Percentiles rank a stretch among this genome's conserved stretches.
phyloP scores from a whole-genome alignment of 305 asterid genomes.

The Fraxinus latifolia region DNA sequence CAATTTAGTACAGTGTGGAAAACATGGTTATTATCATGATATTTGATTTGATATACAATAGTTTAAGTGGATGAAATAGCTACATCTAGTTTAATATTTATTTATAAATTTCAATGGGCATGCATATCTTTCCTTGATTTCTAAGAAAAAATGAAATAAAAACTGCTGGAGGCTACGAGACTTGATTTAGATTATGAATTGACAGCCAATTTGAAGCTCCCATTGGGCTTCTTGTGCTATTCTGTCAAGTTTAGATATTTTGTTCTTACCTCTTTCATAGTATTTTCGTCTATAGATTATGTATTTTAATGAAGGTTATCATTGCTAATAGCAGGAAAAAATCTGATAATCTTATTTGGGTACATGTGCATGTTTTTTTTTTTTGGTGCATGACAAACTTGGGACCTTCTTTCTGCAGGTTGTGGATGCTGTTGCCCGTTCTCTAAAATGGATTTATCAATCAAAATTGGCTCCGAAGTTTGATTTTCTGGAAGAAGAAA shows the following conservation, averaged over 20 bases:
- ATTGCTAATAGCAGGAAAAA: neutral
- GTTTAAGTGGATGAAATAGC: neutral
- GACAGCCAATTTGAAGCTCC: neutral
- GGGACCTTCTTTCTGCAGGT: constrained; percentile 52
- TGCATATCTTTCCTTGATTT: neutral
- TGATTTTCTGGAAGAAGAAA: constrained; percentile 63
- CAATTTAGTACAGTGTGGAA: neutral
- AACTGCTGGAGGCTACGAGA: neutral
- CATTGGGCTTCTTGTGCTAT: neutral
- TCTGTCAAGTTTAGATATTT: neutral
- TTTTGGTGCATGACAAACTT: constrained; percentile 3
- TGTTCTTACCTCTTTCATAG: neutral
- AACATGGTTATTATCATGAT: neutral
- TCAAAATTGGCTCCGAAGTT: constrained; percentile 78
- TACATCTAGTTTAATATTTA: neutral
- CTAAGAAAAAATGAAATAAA: neutral
- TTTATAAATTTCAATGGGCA: neutral
- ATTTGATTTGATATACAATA: neutral
- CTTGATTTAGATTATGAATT: neutral
- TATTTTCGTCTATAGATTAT: neutral
- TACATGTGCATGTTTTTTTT: neutral
- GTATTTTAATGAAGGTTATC: neutral
- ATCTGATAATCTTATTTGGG: constrained; percentile 5
- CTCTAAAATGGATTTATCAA: constrained; percentile 88
- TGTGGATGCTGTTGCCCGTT: constrained; percentile 87